Percentiles rank a stretch among this genome's conserved stretches.
phyloP scores from a whole-genome alignment of 2,329 filamentous ascomycete species.

The Trichoderma sp. region DNA sequence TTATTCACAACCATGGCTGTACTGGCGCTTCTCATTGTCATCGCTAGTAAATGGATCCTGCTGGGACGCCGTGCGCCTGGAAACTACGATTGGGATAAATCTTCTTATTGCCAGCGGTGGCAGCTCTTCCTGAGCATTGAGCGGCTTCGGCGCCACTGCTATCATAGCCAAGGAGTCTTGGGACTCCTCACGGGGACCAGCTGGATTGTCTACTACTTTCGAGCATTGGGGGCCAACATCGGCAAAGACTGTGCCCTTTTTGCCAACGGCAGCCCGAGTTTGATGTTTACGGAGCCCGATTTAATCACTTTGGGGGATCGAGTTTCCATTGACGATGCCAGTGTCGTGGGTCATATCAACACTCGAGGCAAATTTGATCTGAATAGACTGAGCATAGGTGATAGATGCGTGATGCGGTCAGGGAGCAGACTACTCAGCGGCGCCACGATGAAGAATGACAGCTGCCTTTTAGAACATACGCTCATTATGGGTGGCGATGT shows the following conservation, averaged over 20 bases:
- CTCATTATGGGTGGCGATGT: constrained; percentile 56
- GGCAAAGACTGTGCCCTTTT: constrained; percentile 55
- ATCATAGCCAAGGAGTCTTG: constrained; percentile 48
- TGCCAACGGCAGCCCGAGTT: constrained; percentile 48
- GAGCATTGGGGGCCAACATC: constrained; percentile 50
- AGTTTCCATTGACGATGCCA: constrained; percentile 54
- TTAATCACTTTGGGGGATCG: constrained; percentile 52
- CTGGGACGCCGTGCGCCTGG: constrained; percentile 50
- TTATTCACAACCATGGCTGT: constrained; percentile 44
- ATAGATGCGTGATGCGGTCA: constrained; percentile 50
- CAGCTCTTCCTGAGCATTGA: constrained; percentile 53
- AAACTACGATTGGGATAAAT: constrained; percentile 57
- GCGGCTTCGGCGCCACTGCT: constrained; percentile 48
- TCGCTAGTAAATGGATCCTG: constrained; percentile 50
- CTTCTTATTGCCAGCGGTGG: constrained; percentile 56
- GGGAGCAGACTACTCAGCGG: constrained; percentile 52
- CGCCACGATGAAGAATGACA: constrained; percentile 51
- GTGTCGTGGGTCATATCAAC: constrained; percentile 56
- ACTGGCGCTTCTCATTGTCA: constrained; percentile 42
- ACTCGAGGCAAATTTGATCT: constrained; percentile 55
- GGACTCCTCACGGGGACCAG: constrained; percentile 52
- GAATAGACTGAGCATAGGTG: constrained; percentile 49
- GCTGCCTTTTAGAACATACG: constrained; percentile 55
- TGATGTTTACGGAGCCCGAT: constrained; percentile 58
- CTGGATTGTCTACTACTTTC: constrained; percentile 53